These are phyloP conservation scores for Grammothele lineata DNA, from an alignment of 768 basidiomycete genomes.

Conservation along the genomic window DNA sequence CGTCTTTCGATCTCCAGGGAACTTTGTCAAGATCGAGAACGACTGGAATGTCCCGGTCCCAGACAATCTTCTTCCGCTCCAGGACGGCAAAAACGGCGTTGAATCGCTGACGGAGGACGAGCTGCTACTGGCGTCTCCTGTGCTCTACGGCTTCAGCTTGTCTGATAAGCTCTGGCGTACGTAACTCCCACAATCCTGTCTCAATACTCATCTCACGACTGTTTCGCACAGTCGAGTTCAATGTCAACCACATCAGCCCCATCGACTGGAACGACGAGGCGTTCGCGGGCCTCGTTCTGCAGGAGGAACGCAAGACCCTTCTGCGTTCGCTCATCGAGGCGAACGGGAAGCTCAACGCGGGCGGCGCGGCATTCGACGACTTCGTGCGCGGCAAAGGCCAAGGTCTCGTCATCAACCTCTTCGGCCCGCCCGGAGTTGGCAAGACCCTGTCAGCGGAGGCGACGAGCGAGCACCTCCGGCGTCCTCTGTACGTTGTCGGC, in stretches of 20 bases:
- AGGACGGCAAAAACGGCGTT: constrained; percentile 13
- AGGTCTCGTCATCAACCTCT: constrained; percentile 29
- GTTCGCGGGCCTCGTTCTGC: constrained; percentile 29
- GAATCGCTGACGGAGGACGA: constrained; percentile 36
- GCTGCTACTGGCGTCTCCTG: constrained; percentile 47
- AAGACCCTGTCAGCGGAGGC: constrained; percentile 26
- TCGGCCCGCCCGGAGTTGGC: constrained; percentile 26
- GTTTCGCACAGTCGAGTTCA: constrained; percentile 48
- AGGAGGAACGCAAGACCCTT: constrained; percentile 24
- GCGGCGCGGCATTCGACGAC: constrained; percentile 26
- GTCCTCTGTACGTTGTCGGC: constrained; percentile 15
- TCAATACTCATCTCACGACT: not conserved
- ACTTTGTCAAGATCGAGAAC: constrained; percentile 46
- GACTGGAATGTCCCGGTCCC: not conserved
- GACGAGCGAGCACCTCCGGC: constrained; percentile 18
- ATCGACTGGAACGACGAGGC: constrained; percentile 38
- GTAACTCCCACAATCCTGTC: no score
- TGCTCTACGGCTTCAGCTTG: constrained; percentile 60
- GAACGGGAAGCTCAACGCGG: constrained; percentile 13
- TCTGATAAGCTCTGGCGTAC: constrained; percentile 48
- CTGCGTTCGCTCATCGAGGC: constrained; percentile 29
- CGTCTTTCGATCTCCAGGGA: no score
- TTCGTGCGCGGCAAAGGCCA: constrained; percentile 33
- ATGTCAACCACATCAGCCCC: constrained; percentile 46
- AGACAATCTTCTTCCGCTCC: not conserved